A percentile compares a stretch with the other conserved stretches of the same genome.
phyloP scores from a whole-genome alignment of 2,329 filamentous ascomycete species.

The Colletotrichum ledebouriae region DNA sequence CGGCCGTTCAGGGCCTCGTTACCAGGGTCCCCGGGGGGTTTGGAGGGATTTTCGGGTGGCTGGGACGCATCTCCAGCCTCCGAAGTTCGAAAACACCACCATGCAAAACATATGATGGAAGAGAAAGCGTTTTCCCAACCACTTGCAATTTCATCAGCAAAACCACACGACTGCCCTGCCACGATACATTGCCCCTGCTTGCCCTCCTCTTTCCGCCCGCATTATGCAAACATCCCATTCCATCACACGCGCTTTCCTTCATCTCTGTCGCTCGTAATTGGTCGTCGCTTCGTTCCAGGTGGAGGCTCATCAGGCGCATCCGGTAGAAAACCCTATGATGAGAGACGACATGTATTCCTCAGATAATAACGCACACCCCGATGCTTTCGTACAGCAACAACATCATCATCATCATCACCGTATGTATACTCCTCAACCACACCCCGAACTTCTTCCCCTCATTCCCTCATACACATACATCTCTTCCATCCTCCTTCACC shows the following conservation, averaged over 20 bases:
- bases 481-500: slow-evolving; percentile 11
- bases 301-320: slow-evolving; percentile 35
- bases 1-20: slow-evolving; percentile 4
- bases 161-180: slow-evolving; percentile 34
- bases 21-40: slow-evolving; percentile 10
- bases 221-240: slow-evolving; percentile 32
- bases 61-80: slow-evolving; percentile 39
- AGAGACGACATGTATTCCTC: slow-evolving; percentile 36
- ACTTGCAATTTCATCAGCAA: slow-evolving; percentile 33
- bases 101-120: slow-evolving; percentile 13
- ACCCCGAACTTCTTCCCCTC: slow-evolving; percentile 3
- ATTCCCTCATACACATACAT: slow-evolving; percentile 1
- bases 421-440: slow-evolving; percentile 23
- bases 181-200: slow-evolving; percentile 12
- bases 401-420: slow-evolving; percentile 36
- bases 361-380: slow-evolving; percentile 24
- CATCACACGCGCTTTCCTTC: slow-evolving; percentile 20
- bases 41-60: slow-evolving; percentile 32
- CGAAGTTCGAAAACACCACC: slow-evolving; percentile 11
- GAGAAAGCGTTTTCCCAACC: slow-evolving; percentile 28
- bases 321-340: slow-evolving; percentile 16
- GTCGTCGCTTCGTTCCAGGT: slow-evolving; percentile 8
- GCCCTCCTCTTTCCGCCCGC: slow-evolving; percentile 8
- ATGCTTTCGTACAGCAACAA: slow-evolving; percentile 26
- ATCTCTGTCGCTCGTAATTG: slow-evolving; percentile 28